A percentile compares a stretch with the other conserved stretches of the same genome.
Evolutionary conservation across 495 filamentous ascomycete species (phyloP).

Genomic region (Talaromyces adpressus): DNA sequence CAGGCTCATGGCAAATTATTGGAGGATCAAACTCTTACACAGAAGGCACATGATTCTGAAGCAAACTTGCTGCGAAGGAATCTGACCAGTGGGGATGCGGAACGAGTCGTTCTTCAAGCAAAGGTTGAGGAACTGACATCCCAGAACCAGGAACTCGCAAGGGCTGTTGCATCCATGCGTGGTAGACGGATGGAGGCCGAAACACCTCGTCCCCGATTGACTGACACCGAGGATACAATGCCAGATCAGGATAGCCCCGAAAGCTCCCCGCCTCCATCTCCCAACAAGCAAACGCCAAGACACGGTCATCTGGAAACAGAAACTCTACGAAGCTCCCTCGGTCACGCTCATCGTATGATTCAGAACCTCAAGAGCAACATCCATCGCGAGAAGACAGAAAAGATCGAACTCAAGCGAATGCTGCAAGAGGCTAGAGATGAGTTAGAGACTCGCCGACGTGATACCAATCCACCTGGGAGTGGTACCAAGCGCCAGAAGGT

Average conservation of each 20-base stretch:
- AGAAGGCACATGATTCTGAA: slow-evolving; percentile 86
- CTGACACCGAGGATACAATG: slow-evolving; percentile 58
- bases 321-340: slow-evolving; percentile 85
- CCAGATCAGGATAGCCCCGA: slow-evolving; percentile 73
- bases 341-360: slow-evolving; percentile 93
- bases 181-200: slow-evolving; percentile 60
- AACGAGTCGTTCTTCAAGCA: slow-evolving; percentile 64
- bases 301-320: slow-evolving; percentile 89
- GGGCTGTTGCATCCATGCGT: slow-evolving; percentile 63
- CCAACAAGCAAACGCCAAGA: slow-evolving; percentile 81
- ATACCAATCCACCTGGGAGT: slow-evolving; percentile 35
- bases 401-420: slow-evolving; percentile 90
- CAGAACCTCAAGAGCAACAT: slow-evolving; percentile 90
- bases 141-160: slow-evolving; percentile 85
- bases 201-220: slow-evolving; percentile 45
- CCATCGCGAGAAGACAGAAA: slow-evolving; percentile 96
- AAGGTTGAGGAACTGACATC: slow-evolving; percentile 79
- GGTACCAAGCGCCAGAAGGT: slow-evolving; percentile 61
- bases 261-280: slow-evolving; percentile 82
- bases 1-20: slow-evolving; percentile 64
- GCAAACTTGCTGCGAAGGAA: slow-evolving; percentile 70
- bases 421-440: slow-evolving; percentile 94
- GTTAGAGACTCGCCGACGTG: slow-evolving; percentile 66
- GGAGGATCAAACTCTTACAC: slow-evolving; percentile 66
- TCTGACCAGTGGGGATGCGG: slow-evolving; percentile 64